phyloP scores from a whole-genome alignment of 2,329 filamentous ascomycete species.

The Aspergillus sp. region DNA sequence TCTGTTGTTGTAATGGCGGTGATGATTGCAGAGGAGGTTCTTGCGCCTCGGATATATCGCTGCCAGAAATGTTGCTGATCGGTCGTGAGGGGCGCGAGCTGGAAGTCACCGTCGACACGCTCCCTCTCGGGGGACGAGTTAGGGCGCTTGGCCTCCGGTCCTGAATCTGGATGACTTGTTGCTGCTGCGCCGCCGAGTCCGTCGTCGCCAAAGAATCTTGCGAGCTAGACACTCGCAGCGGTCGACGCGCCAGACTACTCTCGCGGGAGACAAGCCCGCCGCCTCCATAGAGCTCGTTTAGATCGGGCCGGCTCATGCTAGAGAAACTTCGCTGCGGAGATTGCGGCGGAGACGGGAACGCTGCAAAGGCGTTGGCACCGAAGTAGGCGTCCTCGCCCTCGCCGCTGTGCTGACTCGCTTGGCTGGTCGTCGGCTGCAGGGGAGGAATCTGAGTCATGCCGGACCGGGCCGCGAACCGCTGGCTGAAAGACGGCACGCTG shows the following conservation, averaged over 20 bases:
- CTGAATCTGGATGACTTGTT: neutral
- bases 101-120: constrained; percentile 2
- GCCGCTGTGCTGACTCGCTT: constrained; percentile 2
- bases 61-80: constrained; percentile 10
- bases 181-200: neutral
- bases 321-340: constrained; percentile 22
- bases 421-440: neutral
- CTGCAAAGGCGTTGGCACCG: constrained; percentile 10
- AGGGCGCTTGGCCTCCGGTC: constrained; percentile 4
- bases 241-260: constrained; percentile 5
- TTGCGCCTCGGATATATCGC: constrained; percentile 3
- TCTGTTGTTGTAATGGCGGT: neutral
- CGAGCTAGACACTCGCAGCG: constrained; percentile 21
- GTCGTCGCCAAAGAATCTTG: constrained; percentile 17
- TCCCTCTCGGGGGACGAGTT: constrained; percentile 8
- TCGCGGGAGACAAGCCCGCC: constrained; percentile 5
- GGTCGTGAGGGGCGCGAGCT: constrained; percentile 9
- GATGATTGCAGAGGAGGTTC: constrained; percentile 3
- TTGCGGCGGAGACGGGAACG: constrained; percentile 24
- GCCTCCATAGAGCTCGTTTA: constrained; percentile 11
- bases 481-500: constrained; percentile 35
- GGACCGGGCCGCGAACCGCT: constrained; percentile 23
- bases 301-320: constrained; percentile 15
- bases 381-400: constrained; percentile 8
- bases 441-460: constrained; percentile 10